Evolutionary conservation across 805 yeast species (phyloP).

Genomic region (Nakazawaea wyomingensis): DNA sequence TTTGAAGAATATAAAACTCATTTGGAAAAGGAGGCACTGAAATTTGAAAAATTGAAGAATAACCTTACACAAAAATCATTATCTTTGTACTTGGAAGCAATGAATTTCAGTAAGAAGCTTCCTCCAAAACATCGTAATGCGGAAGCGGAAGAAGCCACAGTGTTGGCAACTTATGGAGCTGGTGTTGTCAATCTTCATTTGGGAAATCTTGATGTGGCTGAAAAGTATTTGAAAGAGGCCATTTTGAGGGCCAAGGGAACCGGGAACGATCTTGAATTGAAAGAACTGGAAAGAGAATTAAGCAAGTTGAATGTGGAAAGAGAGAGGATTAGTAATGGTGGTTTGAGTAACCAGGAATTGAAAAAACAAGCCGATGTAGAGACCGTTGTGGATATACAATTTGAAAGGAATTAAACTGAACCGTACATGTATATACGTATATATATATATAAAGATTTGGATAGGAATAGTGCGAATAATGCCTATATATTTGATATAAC

Average conservation of each 20-base stretch:
- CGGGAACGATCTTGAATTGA: conserved; percentile 56
- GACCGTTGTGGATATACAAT: conserved; percentile 13
- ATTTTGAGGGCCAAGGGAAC: conserved; percentile 63
- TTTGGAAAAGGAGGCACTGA: conserved; percentile 19
- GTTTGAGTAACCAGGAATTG: conserved; percentile 5
- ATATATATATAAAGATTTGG: background rate
- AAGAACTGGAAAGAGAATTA: conserved; percentile 63
- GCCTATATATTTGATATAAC: too few relatives aligned
- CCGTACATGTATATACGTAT: background rate
- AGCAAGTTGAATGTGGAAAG: conserved; percentile 37
- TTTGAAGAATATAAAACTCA: conserved; percentile 24
- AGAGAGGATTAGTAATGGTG: background rate
- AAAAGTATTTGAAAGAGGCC: conserved; percentile 59
- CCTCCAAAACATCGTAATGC: conserved; percentile 19
- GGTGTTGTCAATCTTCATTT: conserved; percentile 73
- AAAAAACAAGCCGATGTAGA: conserved; percentile 6
- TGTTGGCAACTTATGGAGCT: conserved; percentile 77
- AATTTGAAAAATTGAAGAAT: background rate
- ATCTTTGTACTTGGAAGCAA: conserved; percentile 14
- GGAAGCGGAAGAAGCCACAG: conserved; percentile 59
- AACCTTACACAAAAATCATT: conserved; percentile 3
- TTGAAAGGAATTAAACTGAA: conserved; percentile 12
- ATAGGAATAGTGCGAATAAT: too few relatives aligned
- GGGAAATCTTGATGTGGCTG: conserved; percentile 52
- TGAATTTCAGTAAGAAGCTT: conserved; percentile 20